These are phyloP conservation scores for Fusarium poae DNA, from an alignment of 2,329 filamentous ascomycete species.

Conservation along the genomic window DNA sequence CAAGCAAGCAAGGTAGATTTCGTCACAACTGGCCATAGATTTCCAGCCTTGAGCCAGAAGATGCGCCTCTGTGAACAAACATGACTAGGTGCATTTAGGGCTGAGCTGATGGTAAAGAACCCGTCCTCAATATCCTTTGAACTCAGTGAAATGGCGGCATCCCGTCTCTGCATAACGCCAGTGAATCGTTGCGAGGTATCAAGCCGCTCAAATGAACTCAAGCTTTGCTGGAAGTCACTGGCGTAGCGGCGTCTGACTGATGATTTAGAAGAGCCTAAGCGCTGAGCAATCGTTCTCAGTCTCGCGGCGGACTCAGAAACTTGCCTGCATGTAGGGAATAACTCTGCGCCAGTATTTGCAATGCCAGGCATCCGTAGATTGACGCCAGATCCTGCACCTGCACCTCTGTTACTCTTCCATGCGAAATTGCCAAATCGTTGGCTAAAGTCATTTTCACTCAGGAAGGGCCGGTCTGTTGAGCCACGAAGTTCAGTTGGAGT, in stretches of 20 bases:
- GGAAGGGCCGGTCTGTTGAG: constrained; percentile 19
- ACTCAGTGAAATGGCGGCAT: constrained; percentile 13
- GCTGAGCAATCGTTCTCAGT: constrained; percentile 24
- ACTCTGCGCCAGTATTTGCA: background rate
- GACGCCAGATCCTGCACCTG: background rate
- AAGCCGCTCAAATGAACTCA: constrained; percentile 36
- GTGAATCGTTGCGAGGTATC: constrained; percentile 11
- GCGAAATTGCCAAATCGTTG: background rate
- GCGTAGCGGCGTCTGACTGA: constrained; percentile 40
- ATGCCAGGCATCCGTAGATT: background rate
- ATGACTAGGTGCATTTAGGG: constrained; percentile 20
- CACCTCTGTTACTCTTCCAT: constrained; percentile 11
- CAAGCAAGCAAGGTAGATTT: constrained; percentile 37
- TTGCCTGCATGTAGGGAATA: constrained; percentile 18
- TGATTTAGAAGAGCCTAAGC: constrained; percentile 31
- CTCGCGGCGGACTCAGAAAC: constrained; percentile 12
- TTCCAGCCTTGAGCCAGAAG: constrained; percentile 43
- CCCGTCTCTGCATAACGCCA: constrained; percentile 3
- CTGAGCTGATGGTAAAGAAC: constrained; percentile 22
- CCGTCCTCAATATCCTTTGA: constrained; percentile 8
- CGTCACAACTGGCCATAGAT: constrained; percentile 44
- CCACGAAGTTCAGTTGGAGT: background rate
- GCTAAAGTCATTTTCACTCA: constrained; percentile 20
- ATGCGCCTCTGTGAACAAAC: constrained; percentile 30
- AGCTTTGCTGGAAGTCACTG: constrained; percentile 37